Conservation (phyloP, 805 yeast species). For the Candida fluviatilis region DNA sequence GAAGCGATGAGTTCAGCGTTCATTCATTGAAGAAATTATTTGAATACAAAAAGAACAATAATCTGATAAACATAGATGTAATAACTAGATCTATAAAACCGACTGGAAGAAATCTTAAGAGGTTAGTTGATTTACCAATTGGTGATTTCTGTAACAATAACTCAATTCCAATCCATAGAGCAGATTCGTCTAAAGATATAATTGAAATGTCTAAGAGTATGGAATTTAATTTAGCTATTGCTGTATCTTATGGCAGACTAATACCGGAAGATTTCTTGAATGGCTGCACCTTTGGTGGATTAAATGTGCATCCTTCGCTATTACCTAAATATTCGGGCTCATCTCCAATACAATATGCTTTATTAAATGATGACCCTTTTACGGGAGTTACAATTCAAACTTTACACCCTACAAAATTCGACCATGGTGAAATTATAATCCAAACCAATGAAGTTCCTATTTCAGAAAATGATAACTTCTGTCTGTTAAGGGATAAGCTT, state of each 20-base stretch:
- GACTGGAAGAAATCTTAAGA: constrained; percentile 54
- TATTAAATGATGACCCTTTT: constrained; percentile 53
- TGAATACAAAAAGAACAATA: constrained; percentile 14
- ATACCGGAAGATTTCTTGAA: constrained; percentile 63
- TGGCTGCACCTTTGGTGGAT: constrained; percentile 54
- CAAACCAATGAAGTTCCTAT: constrained; percentile 50
- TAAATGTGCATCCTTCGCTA: constrained; percentile 91
- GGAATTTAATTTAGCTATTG: constrained; percentile 65
- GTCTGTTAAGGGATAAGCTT: constrained; percentile 44
- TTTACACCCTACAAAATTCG: constrained; percentile 82
- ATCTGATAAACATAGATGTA: constrained; percentile 45
- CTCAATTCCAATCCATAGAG: constrained; percentile 41
- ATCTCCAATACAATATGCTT: constrained; percentile 80
- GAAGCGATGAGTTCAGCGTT: constrained; percentile 70
- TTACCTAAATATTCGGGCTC: constrained; percentile 84
- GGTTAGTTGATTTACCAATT: constrained; percentile 50
- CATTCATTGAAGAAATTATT: constrained; percentile 42
- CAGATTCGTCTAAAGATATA: constrained; percentile 46
- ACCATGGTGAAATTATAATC: constrained; percentile 64
- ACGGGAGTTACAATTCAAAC: constrained; percentile 93
- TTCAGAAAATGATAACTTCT: constrained; percentile 38
- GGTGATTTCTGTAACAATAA: constrained; percentile 33
- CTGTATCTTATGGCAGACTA: constrained; percentile 84
- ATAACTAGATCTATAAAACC: constrained; percentile 61
- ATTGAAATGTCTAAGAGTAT: constrained; percentile 13